Evolutionary conservation across 768 basidiomycete species (phyloP), one percentile per base, ranked within the genome.

Genomic region (Tephrocybe sp.): DNA sequence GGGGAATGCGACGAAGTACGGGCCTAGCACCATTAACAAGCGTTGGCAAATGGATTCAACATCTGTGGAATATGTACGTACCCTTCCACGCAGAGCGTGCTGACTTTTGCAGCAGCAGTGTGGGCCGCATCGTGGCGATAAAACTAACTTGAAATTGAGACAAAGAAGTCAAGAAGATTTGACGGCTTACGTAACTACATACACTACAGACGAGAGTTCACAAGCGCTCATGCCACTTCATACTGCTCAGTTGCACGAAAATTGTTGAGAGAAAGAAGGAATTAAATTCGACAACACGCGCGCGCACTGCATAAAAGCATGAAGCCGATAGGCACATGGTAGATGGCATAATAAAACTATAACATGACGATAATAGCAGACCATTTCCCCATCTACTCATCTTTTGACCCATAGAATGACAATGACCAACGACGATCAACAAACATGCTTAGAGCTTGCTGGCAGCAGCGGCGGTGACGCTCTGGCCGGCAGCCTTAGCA

Each of bases 1-100:
- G 3, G 92, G 90, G 70, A 98, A 98, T 16, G 93, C 82, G 45
- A 94, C 88, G 62, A 98, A 98, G 69, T 84, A 97, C 11, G 96
- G 96, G 4, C 95, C 96, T 98, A n/a, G 42, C 4, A 5, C 5
- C 30, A 16, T 11, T 20, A 45, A 20, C 50, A 5, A 22, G 2
- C 17, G 10, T n/a, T 2, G 57, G 39, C 39, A 20, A 26, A 39
- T n/a, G 8, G 30, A 12, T 3, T 26, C 4, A 32, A 35, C 19
- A 22, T 9, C 9, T 10, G 14, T 11, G 3, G 36, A 43, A 5
- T 12, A 33, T n/a, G 12, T 16, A 51, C 71, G 33, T 47, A 85
- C 89, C 89, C 71, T 91, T 91, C 89, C 89, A 91, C 39, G 87
- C 87, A n/a, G 89, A 89, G 51, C 89, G 80, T 47, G 82, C 85